Base-by-base conservation (phyloP, 1,284 basidiomycete genomes). In the Sporisorium sorghi region DNA sequence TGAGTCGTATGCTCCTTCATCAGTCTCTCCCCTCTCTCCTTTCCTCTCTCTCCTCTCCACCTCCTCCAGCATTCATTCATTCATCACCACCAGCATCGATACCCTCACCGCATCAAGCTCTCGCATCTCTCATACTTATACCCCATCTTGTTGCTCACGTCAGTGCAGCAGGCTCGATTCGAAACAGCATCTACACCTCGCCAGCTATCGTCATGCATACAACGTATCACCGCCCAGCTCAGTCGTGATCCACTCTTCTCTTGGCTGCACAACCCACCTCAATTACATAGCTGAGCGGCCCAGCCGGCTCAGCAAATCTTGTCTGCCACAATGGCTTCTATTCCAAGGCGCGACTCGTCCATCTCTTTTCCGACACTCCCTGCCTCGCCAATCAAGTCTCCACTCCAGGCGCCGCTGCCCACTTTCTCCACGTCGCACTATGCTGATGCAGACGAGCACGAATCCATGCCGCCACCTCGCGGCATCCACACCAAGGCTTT, bases 361-460 rank as follows among this genome's bases (percentile, higher is more conserved):
- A 70, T 74, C 48, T 66, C 62, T 28, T 74, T 74, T n/a, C 66
- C 72, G 1, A 66, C 66, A 0, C 52, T 74, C 17, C 59, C 72
- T 5, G 54, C 19, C 32, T 74, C 72, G 15, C 71, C 71, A 10
- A 26, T 44, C 6, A 65, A 51, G 21, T 26, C 57, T 3, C 28
- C 54, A 17, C 15, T 46, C 10, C 40, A 60, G 12, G 17, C 65
- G n/a, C 37, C 28, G 9, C 23, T 64, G 14, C 63, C 63, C 7
- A 56, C 62, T 30, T 66, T 59, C 19, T 48, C 53, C 14, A 64
- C 67, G 8, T 59, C 60, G 8, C 61, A 64, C 51, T 60, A 58
- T 53, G 56, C 21, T 49, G 57, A 64, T 3, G 1, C 26, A 5
- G 19, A 57, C 21, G 52, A 51, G 17, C 35, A 32, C 14, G 49